Percentiles rank a stretch among this genome's conserved stretches.
phyloP scores from a whole-genome alignment of 2,329 filamentous ascomycete species.

The Pseudocercospora musae region DNA sequence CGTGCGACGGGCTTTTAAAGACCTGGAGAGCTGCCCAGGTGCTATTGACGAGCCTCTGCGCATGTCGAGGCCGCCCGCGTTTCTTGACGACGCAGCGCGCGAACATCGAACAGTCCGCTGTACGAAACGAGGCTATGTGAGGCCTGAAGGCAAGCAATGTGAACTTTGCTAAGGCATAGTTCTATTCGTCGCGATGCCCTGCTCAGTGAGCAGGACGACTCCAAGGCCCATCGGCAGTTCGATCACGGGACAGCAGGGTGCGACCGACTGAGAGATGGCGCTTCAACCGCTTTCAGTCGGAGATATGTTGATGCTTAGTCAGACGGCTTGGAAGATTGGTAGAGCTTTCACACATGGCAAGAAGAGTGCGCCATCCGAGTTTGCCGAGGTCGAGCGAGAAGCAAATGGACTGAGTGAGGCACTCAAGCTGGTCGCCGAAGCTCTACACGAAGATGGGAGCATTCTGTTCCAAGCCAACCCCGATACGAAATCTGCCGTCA shows the following conservation, averaged over 20 bases:
- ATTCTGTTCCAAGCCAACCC: constrained; percentile 37
- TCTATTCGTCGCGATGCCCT: background rate
- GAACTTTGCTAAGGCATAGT: background rate
- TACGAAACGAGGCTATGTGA: background rate
- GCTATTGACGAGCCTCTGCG: background rate
- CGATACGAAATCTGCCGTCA: constrained; percentile 38
- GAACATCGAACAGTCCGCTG: background rate
- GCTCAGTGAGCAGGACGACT: background rate
- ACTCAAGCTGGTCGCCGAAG: constrained; percentile 45
- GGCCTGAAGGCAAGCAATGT: background rate
- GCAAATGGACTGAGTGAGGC: constrained; percentile 42
- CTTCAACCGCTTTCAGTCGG: constrained; percentile 33
- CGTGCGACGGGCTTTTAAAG: background rate
- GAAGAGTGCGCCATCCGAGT: constrained; percentile 40
- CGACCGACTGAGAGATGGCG: constrained; percentile 19
- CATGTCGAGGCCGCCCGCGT: background rate
- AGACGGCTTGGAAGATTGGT: constrained; percentile 46
- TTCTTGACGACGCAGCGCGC: background rate
- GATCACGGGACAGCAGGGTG: background rate
- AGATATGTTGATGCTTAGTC: constrained; percentile 47
- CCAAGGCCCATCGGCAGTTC: background rate
- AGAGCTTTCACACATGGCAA: constrained; percentile 43
- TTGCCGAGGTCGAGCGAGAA: constrained; percentile 43
- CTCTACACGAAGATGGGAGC: constrained; percentile 38
- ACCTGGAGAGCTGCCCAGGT: background rate